Conservation (phyloP, 2,329 filamentous ascomycete species). For the Mollisia scopiformis region DNA sequence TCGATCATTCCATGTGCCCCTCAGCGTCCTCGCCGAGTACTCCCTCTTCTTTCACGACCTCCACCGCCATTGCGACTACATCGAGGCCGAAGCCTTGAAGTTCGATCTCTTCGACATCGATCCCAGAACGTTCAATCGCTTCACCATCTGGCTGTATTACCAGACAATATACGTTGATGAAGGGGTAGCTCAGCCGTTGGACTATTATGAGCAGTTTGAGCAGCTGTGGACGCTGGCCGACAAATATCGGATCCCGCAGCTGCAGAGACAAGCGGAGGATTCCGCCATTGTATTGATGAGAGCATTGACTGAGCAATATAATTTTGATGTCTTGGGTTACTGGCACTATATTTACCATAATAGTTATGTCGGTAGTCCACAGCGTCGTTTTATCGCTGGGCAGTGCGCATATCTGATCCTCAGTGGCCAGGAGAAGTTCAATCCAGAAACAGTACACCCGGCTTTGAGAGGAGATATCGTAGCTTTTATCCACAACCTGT, state of each 20-base stretch:
- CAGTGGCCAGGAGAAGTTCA: slow-evolving; percentile 9
- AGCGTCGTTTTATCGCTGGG: slow-evolving; percentile 18
- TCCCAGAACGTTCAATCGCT: slow-evolving; percentile 15
- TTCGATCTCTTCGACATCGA: slow-evolving; percentile 18
- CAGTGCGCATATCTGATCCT: slow-evolving; percentile 13
- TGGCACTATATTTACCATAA: slow-evolving; percentile 17
- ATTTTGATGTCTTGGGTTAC: slow-evolving; percentile 19
- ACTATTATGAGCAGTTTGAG: slow-evolving; percentile 17
- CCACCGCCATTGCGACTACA: slow-evolving; percentile 11
- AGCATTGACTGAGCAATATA: slow-evolving; percentile 10
- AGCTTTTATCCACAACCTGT: slow-evolving; percentile 12
- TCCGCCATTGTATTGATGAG: slow-evolving; percentile 9
- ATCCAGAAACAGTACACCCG: slow-evolving; percentile 13
- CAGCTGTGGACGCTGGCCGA: slow-evolving; percentile 15
- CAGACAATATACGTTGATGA: slow-evolving; percentile 18
- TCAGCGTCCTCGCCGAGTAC: slow-evolving; percentile 17
- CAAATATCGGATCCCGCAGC: slow-evolving; percentile 14
- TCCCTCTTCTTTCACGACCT: slow-evolving; percentile 16
- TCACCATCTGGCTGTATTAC: slow-evolving; percentile 18
- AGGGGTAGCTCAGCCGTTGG: slow-evolving; percentile 7
- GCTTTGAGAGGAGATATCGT: slow-evolving; percentile 15
- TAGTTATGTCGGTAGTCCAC: slow-evolving; percentile 17
- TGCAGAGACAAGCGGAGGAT: slow-evolving; percentile 14
- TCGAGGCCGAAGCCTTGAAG: slow-evolving; percentile 13
- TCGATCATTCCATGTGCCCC: slow-evolving; percentile 13